phyloP scores from a whole-genome alignment of 306 rosid species.

The Vigna mungo region DNA sequence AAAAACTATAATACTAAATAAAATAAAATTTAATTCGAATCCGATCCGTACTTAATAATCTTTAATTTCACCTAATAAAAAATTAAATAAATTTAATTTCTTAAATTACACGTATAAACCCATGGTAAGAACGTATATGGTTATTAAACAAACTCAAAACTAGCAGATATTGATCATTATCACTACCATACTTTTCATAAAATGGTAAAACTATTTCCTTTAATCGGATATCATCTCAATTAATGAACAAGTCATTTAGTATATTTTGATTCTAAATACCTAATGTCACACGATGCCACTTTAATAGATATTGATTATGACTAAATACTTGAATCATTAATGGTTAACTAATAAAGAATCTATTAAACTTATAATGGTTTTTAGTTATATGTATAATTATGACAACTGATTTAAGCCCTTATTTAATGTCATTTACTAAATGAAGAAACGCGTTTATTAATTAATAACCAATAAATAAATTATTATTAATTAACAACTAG shows the following conservation, averaged over 20 bases:
- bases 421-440: background rate
- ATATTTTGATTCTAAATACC: background rate
- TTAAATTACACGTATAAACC: background rate
- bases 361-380: background rate
- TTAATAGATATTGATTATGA: constrained; percentile 17
- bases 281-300: background rate
- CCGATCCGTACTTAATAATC: too few relatives aligned
- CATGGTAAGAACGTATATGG: background rate
- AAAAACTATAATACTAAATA: too few relatives aligned
- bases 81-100: too few relatives aligned
- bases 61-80: too few relatives aligned
- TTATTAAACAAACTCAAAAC: background rate
- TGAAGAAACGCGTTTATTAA: background rate
- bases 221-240: background rate
- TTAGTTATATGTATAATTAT: background rate
- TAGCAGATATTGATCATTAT: background rate
- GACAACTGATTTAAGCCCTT: background rate
- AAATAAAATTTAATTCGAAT: too few relatives aligned
- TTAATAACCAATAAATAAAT: background rate
- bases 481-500: background rate
- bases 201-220: background rate
- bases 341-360: background rate
- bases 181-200: background rate
- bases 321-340: constrained; percentile 13
- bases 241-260: background rate